These are phyloP conservation scores for Hebeloma cylindrosporum DNA, from an alignment of 768 basidiomycete genomes.

Conservation along the genomic window DNA sequence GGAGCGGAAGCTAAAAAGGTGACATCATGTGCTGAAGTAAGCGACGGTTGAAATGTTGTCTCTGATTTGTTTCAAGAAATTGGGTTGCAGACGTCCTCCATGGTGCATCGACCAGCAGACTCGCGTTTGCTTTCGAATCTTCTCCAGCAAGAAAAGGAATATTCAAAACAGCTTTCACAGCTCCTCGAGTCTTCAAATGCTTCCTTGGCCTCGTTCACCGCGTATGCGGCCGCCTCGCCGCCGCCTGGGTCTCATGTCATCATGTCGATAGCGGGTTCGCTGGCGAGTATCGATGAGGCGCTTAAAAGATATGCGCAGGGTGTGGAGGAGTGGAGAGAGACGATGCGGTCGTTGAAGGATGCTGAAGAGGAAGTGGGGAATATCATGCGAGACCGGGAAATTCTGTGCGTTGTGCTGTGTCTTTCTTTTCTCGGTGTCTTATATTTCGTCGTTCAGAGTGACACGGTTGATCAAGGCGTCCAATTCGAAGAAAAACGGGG, in stretches of 20 bases:
- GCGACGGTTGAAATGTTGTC: too few relatives aligned
- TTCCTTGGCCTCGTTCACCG: constrained; percentile 64
- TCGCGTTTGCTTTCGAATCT: constrained; percentile 71
- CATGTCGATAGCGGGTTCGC: constrained; percentile 53
- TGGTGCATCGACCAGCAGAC: constrained; percentile 76
- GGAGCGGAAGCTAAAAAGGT: too few relatives aligned
- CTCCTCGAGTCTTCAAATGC: constrained; percentile 60
- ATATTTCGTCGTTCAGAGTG: constrained; percentile 44
- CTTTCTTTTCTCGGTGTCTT: not conserved
- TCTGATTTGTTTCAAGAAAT: too few relatives aligned
- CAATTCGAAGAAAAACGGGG: constrained; percentile 45
- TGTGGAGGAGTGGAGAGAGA: constrained; percentile 65
- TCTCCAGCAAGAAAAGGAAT: constrained; percentile 69
- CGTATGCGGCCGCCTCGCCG: constrained; percentile 69
- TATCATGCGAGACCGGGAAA: constrained; percentile 74
- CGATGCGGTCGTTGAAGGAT: constrained; percentile 56
- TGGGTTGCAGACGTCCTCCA: too few relatives aligned
- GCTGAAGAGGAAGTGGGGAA: constrained; percentile 74
- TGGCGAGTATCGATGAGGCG: constrained; percentile 69
- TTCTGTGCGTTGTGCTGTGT: constrained; percentile 55
- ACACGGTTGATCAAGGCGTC: constrained; percentile 80
- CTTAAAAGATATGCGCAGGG: constrained; percentile 57
- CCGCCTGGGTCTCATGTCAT: constrained; percentile 54
- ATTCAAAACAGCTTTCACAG: constrained; percentile 55
- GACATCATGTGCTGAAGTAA: too few relatives aligned